Conservation (phyloP, 176 grass and related monocot species). For the Zea mays region DNA sequence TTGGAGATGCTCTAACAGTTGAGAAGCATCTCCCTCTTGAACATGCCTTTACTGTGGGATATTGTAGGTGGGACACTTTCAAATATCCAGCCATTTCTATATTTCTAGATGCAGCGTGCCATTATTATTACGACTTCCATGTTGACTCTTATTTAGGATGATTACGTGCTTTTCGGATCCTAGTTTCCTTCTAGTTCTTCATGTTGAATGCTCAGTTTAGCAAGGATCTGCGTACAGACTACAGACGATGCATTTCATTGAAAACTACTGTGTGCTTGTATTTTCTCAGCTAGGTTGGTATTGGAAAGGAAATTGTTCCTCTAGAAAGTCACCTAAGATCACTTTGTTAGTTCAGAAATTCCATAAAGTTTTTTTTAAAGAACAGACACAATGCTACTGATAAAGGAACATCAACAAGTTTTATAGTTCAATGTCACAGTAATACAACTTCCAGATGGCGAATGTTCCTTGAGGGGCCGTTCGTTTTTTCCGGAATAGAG, state of each 20-base stretch:
- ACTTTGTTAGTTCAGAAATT: background rate
- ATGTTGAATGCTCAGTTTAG: background rate
- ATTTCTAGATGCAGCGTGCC: no score
- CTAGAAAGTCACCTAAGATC: background rate
- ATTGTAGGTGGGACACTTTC: no score
- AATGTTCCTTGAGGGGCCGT: background rate
- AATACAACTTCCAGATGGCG: background rate
- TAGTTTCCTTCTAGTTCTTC: background rate
- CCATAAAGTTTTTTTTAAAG: no score
- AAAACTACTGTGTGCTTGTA: background rate
- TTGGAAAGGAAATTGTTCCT: background rate
- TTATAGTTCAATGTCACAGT: background rate
- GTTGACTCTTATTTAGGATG: background rate
- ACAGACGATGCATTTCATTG: background rate
- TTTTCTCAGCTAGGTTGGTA: background rate
- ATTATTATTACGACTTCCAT: no score
- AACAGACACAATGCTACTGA: background rate
- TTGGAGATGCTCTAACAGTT: no score
- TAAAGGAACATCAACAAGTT: background rate
- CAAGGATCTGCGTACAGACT: constrained; percentile 1
- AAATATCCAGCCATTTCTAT: no score
- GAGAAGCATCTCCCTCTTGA: no score
- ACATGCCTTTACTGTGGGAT: no score
- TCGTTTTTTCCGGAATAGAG: no score
- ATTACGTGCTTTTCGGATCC: constrained; percentile 5